Conservation (phyloP, 192 early-diverging fungal genomes). For the Oehlia diaphana region DNA sequence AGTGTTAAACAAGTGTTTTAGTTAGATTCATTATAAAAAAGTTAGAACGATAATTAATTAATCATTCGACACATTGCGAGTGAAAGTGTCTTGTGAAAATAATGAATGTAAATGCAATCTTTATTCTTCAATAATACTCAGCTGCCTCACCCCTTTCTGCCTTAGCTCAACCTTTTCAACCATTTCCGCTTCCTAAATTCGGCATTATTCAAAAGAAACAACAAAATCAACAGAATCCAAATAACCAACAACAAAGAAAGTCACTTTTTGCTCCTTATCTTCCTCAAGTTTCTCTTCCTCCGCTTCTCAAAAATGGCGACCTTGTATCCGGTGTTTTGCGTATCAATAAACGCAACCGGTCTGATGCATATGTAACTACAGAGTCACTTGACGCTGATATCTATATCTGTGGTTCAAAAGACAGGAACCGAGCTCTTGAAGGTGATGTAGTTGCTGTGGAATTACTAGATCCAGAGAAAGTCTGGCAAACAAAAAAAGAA, state of each 20-base stretch:
- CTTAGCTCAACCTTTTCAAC: slow-evolving; percentile 17
- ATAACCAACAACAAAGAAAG: slow-evolving; percentile 49
- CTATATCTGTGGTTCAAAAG: slow-evolving; percentile 70
- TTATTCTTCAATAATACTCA: slow-evolving; percentile 6
- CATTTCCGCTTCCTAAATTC: slow-evolving; percentile 10
- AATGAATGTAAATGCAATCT: slow-evolving; percentile 10
- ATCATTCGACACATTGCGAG: background rate
- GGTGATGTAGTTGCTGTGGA: slow-evolving; percentile 81
- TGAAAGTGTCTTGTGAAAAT: background rate
- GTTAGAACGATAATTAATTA: background rate
- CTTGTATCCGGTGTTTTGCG: slow-evolving; percentile 78
- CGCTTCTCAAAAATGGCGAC: slow-evolving; percentile 46
- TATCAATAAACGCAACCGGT: slow-evolving; percentile 82
- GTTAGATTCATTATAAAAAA: no score
- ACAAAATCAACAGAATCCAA: slow-evolving; percentile 27
- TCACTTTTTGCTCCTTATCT: slow-evolving; percentile 57
- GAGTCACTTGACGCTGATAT: slow-evolving; percentile 76
- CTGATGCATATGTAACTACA: slow-evolving; percentile 85
- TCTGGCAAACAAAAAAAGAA: slow-evolving; percentile 54
- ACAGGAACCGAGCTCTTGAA: slow-evolving; percentile 83
- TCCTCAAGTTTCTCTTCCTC: slow-evolving; percentile 54
- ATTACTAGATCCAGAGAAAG: slow-evolving; percentile 68
- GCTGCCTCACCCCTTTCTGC: slow-evolving; percentile 27
- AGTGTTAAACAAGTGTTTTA: background rate
- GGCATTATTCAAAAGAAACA: slow-evolving; percentile 21